phyloP scores from a whole-genome alignment of 805 yeast genomes.

The Cephaloascus fragrans region DNA sequence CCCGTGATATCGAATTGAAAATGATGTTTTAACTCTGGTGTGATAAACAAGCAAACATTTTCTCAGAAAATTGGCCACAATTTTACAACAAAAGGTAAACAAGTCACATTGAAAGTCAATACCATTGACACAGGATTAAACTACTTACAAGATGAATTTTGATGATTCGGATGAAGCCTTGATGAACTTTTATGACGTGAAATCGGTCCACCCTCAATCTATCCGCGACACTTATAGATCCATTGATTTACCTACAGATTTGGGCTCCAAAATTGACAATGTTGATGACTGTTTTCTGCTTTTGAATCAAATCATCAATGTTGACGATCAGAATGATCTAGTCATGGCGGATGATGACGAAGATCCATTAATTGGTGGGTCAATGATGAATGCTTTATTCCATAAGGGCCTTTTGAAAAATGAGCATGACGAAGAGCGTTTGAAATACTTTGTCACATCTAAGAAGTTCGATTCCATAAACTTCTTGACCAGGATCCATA shows the following conservation, averaged over 20 bases:
- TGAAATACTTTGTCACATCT: slow-evolving; percentile 21
- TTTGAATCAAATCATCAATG: neutral
- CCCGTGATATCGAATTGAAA: too few species aligned
- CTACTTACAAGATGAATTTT: neutral
- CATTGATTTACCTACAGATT: neutral
- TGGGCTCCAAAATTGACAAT: neutral
- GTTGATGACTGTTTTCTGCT: neutral
- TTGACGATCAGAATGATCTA: neutral
- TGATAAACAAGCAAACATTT: too few species aligned
- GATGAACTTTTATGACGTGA: neutral
- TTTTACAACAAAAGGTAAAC: too few species aligned
- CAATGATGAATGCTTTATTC: neutral
- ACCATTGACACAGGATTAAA: too few species aligned
- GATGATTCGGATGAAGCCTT: neutral
- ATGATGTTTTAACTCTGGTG: too few species aligned
- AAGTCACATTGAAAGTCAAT: too few species aligned
- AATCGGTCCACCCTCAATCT: neutral
- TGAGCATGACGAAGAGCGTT: slow-evolving; percentile 3
- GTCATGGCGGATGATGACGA: neutral
- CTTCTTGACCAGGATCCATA: slow-evolving; percentile 47
- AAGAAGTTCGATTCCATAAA: slow-evolving; percentile 48
- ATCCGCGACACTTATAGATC: neutral
- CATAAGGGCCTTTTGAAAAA: neutral
- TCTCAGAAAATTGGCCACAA: too few species aligned
- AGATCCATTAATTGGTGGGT: neutral